phyloP scores from a whole-genome alignment of 768 basidiomycete species.

The Lentinus tigrinus region DNA sequence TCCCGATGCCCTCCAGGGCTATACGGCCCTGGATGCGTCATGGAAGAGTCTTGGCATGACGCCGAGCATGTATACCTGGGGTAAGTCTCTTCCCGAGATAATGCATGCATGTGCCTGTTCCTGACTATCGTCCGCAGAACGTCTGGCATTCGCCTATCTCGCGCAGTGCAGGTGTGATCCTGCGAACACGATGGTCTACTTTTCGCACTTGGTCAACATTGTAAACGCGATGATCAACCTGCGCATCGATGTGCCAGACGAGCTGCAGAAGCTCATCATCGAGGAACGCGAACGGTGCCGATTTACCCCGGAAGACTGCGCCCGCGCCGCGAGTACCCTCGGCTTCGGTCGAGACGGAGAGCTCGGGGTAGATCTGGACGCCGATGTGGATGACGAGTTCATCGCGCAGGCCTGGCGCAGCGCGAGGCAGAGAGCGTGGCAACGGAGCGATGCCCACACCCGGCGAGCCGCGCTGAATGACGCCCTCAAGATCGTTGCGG shows the following conservation, averaged over 20 bases:
- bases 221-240: slow-evolving; percentile 48
- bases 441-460: slow-evolving; percentile 41
- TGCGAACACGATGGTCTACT: slow-evolving; percentile 58
- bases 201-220: slow-evolving; percentile 54
- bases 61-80: slow-evolving; percentile 59
- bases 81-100: slow-evolving; percentile 36
- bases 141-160: slow-evolving; percentile 75
- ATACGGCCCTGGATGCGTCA: slow-evolving; percentile 36
- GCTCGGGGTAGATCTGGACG: slow-evolving; percentile 67
- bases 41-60: slow-evolving; percentile 65
- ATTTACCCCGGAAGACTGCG: slow-evolving; percentile 58
- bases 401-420: slow-evolving; percentile 68
- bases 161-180: slow-evolving; percentile 85
- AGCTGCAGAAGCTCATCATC: slow-evolving; percentile 56
- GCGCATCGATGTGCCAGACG: slow-evolving; percentile 43
- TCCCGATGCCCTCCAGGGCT: slow-evolving; percentile 40
- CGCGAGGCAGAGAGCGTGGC: slow-evolving; percentile 58
- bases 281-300: slow-evolving; percentile 64
- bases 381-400: slow-evolving; percentile 68
- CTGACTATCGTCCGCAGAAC: slow-evolving; percentile 41
- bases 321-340: slow-evolving; percentile 46
- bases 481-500: slow-evolving; percentile 67
- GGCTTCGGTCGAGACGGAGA: slow-evolving; percentile 66
- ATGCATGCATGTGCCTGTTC: background rate
- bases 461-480: slow-evolving; percentile 59